phyloP scores from a whole-genome alignment of 2,329 filamentous ascomycete species.

The Nemania diffusa region DNA sequence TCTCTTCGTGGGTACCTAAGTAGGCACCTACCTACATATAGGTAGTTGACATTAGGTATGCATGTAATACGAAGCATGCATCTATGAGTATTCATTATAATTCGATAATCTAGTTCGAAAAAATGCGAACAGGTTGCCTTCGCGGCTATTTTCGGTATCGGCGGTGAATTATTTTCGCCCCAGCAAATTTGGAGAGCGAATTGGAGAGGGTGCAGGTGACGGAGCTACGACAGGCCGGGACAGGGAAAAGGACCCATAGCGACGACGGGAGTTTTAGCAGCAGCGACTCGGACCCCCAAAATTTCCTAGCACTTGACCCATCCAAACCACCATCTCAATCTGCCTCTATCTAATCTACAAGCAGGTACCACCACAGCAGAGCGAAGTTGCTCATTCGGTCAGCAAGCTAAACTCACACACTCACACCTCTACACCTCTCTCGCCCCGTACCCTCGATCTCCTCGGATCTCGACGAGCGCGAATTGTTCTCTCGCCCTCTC shows the following conservation, averaged over 20 bases:
- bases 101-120: no score
- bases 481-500: not conserved
- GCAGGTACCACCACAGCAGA: constrained; percentile 2
- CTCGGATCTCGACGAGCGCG: constrained; percentile 8
- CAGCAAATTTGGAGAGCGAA: constrained; percentile 27
- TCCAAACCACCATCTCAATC: constrained; percentile 6
- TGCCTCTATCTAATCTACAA: not conserved
- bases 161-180: constrained; percentile 14
- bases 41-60: not conserved
- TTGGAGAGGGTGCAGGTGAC: constrained; percentile 26
- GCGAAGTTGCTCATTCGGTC: constrained; percentile 7
- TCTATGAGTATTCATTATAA: not conserved
- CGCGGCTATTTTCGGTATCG: constrained; percentile 35
- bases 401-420: not conserved
- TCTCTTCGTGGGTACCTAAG: no score
- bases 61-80: no score
- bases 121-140: constrained; percentile 1
- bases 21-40: no score
- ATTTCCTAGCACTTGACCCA: constrained; percentile 23
- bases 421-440: not conserved
- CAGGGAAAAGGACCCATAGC: constrained; percentile 7
- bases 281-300: constrained; percentile 35
- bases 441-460: not conserved
- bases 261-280: constrained; percentile 21
- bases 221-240: constrained; percentile 22